These are phyloP conservation scores for Alternaria solani DNA, from an alignment of 2,329 filamentous ascomycete genomes.

Conservation along the genomic window DNA sequence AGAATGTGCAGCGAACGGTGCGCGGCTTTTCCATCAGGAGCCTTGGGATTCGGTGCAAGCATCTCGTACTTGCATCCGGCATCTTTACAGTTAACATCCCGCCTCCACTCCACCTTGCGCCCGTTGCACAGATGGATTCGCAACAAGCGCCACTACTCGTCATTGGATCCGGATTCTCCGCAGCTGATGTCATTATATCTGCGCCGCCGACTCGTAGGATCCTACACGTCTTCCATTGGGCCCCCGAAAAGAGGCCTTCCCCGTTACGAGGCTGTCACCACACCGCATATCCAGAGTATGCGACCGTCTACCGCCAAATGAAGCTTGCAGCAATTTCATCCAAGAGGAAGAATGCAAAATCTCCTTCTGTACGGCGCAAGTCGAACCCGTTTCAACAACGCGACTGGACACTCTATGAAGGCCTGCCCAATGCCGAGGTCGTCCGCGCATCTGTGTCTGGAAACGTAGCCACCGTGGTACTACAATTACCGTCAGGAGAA, in stretches of 20 bases:
- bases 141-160: conserved; percentile 59
- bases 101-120: conserved; percentile 59
- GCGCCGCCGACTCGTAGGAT: conserved; percentile 60
- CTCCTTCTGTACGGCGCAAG: conserved; percentile 42
- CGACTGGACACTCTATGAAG: conserved; percentile 64
- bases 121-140: conserved; percentile 49
- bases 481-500: conserved; percentile 55
- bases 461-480: conserved; percentile 48
- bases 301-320: conserved; percentile 67
- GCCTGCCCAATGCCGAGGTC: conserved; percentile 63
- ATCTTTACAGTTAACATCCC: conserved; percentile 65
- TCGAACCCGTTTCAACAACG: conserved; percentile 56
- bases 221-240: conserved; percentile 68
- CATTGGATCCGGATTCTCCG: conserved; percentile 69
- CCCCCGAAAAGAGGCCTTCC: conserved; percentile 63
- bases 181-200: conserved; percentile 68
- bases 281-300: conserved; percentile 69
- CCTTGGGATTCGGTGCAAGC: conserved; percentile 62
- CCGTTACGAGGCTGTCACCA: conserved; percentile 67
- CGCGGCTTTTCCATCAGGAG: conserved; percentile 61
- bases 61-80: conserved; percentile 66
- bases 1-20: conserved; percentile 54
- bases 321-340: conserved; percentile 57
- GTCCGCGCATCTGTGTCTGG: conserved; percentile 44
- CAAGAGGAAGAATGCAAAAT: conserved; percentile 27